phyloP scores from a whole-genome alignment of 202 grass and related monocot genomes.

The Saccharum hybrid region DNA sequence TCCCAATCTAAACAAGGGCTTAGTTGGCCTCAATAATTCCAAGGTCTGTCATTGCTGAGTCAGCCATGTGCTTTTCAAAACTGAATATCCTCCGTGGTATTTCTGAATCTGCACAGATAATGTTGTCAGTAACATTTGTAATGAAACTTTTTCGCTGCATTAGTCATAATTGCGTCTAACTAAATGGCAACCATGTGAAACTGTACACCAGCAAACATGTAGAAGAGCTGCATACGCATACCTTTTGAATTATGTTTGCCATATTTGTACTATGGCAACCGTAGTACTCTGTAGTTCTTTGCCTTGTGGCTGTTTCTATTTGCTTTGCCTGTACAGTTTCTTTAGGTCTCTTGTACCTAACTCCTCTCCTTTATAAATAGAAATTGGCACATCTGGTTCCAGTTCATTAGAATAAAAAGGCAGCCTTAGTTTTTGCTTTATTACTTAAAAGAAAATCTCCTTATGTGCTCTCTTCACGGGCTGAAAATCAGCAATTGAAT shows the following conservation, averaged over 20 bases:
- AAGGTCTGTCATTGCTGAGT: constrained; percentile 32
- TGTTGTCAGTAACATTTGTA: no score
- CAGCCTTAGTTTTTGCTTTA: neutral
- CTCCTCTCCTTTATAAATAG: neutral
- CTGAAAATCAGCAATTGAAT: neutral
- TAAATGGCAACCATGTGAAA: neutral
- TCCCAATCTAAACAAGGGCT: no score
- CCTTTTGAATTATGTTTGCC: neutral
- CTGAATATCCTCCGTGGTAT: neutral
- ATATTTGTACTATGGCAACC: neutral
- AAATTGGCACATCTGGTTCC: neutral
- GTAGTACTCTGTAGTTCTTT: neutral
- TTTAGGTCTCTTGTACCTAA: neutral
- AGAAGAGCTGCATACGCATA: neutral
- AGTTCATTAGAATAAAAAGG: neutral
- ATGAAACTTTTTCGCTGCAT: no score
- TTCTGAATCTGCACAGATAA: constrained; percentile 7
- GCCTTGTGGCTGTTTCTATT: neutral
- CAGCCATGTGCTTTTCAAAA: constrained; percentile 36
- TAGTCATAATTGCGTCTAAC: no score
- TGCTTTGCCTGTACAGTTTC: neutral
- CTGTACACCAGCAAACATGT: neutral
- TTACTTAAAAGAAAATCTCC: neutral
- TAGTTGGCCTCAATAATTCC: neutral
- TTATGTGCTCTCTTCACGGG: neutral